Percentiles rank a stretch among this genome's conserved stretches.
These are phyloP conservation scores for Thelonectria olida DNA, from an alignment of 2,329 filamentous ascomycete species.

Conservation along the genomic window DNA sequence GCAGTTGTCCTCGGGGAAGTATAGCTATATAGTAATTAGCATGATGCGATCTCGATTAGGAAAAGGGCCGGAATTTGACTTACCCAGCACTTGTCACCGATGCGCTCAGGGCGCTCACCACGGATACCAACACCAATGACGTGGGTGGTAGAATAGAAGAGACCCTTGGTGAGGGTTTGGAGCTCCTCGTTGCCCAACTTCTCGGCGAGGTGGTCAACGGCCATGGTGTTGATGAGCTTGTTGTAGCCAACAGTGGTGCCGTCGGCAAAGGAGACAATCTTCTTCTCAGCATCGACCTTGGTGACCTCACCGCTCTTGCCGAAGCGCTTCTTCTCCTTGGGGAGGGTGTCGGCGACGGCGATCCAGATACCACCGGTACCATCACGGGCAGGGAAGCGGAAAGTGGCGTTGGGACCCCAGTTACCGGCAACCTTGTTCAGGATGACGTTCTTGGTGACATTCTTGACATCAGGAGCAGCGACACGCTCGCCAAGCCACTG, in stretches of 20 bases:
- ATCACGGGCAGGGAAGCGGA: conserved; percentile 95
- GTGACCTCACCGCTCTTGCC: conserved; percentile 85
- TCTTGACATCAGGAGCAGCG: conserved; percentile 94
- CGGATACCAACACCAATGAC: conserved; percentile 96
- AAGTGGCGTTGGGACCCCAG: conserved; percentile 98
- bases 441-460: conserved; percentile 91
- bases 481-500: conserved; percentile 98
- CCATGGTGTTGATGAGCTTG: conserved; percentile 96
- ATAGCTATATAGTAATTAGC: conserved; percentile 66
- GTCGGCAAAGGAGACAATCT: conserved; percentile 82
- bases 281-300: conserved; percentile 86
- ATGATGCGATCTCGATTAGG: not conserved
- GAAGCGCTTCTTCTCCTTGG: conserved; percentile 90
- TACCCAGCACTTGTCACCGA: conserved; percentile 99
- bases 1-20: conserved; percentile 99
- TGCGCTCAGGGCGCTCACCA: conserved; percentile 89
- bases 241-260: conserved; percentile 91
- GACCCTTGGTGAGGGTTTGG: conserved; percentile 82
- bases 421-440: conserved; percentile 95
- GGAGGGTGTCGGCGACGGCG: conserved; percentile 91
- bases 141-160: conserved; percentile 97
- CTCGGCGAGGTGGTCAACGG: conserved; percentile 87
- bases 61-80: conserved; percentile 38
- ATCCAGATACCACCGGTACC: conserved; percentile 99
- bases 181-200: conserved; percentile 89